Conservation (phyloP, 2,329 filamentous ascomycete genomes). For the Trichoderma atroviride region DNA sequence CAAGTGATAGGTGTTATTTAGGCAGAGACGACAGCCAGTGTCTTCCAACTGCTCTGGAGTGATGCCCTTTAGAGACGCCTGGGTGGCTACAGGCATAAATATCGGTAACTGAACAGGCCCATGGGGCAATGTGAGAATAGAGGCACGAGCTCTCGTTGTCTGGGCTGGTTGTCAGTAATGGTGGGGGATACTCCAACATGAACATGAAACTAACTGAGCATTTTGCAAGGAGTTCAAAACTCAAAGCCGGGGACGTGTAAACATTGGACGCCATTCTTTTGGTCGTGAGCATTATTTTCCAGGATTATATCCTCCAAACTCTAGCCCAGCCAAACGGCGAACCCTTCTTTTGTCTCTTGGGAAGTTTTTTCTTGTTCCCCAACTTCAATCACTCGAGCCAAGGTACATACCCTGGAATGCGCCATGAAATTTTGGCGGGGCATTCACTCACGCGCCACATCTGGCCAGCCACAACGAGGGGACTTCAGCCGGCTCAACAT, state of each 20-base stretch:
- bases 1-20: slow-evolving; percentile 98
- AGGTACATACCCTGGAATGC: slow-evolving; percentile 16
- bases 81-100: slow-evolving; percentile 98
- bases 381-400: background rate
- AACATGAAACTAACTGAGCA: slow-evolving; percentile 22
- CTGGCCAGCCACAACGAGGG: slow-evolving; percentile 21
- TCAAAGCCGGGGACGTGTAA: slow-evolving; percentile 67
- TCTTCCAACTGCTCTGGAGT: slow-evolving; percentile 90
- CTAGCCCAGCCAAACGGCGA: background rate
- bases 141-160: slow-evolving; percentile 94
- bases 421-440: slow-evolving; percentile 23
- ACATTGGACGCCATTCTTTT: slow-evolving; percentile 55
- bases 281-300: slow-evolving; percentile 36
- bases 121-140: slow-evolving; percentile 85
- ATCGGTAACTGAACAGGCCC: slow-evolving; percentile 86
- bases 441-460: slow-evolving; percentile 15
- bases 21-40: slow-evolving; percentile 83
- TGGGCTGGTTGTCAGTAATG: slow-evolving; percentile 44
- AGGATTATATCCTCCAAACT: background rate
- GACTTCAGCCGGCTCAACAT: slow-evolving; percentile 36
- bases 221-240: slow-evolving; percentile 72
- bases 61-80: slow-evolving; percentile 91
- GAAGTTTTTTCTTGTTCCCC: background rate
- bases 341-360: background rate
- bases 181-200: background rate